These are phyloP conservation scores for Stentor coeruleus DNA, from an alignment of 73 alveolate species.

Conservation along the genomic window DNA sequence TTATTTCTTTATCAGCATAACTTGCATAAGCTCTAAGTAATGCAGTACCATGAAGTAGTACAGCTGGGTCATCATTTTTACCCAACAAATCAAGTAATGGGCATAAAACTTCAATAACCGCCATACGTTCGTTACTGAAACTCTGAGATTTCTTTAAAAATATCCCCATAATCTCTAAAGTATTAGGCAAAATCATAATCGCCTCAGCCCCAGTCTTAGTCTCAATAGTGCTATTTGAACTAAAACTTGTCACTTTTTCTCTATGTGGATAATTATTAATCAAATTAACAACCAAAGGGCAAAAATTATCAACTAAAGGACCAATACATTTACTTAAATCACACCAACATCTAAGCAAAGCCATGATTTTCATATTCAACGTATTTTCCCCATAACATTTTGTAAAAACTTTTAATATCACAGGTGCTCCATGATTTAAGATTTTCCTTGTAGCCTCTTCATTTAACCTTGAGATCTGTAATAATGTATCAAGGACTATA, in stretches of 20 bases:
- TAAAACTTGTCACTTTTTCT: conserved; percentile 30
- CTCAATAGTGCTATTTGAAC: conserved; percentile 55
- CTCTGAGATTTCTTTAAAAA: conserved; percentile 45
- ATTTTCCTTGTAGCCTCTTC: conserved; percentile 60
- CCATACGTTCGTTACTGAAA: conserved; percentile 26
- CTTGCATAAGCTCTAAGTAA: conserved; percentile 69
- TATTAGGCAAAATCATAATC: conserved; percentile 30
- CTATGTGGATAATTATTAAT: not conserved
- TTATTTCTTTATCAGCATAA: conserved; percentile 59
- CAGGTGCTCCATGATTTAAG: conserved; percentile 62
- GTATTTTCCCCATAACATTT: conserved; percentile 60
- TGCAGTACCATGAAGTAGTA: conserved; percentile 60
- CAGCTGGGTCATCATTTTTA: conserved; percentile 48
- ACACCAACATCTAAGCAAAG: conserved; percentile 82
- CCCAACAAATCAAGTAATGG: conserved; percentile 35
- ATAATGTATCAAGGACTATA: conserved; percentile 75
- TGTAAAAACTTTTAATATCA: conserved; percentile 56
- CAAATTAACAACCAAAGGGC: not conserved
- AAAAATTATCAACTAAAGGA: conserved; percentile 26
- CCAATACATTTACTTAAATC: conserved; percentile 53
- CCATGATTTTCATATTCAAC: conserved; percentile 62
- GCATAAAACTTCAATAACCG: conserved; percentile 39
- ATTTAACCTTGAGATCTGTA: conserved; percentile 49
- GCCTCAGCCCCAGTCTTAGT: conserved; percentile 45
- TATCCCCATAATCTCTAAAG: conserved; percentile 44